These are phyloP conservation scores for Eleusine coracana DNA, from an alignment of 176 grass and related monocot species.

Conservation along the genomic window DNA sequence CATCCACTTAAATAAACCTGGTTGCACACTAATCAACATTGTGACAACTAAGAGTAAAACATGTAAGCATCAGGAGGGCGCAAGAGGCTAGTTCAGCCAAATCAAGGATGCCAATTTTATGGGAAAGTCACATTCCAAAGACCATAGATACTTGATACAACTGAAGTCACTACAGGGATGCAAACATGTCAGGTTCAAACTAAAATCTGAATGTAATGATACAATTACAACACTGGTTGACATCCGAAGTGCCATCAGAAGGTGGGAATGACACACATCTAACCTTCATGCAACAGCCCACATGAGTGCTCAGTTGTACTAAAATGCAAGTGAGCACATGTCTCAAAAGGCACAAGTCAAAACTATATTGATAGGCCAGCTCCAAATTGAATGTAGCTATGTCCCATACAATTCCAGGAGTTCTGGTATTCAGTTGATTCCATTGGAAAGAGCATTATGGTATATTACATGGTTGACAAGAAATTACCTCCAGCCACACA, in stretches of 20 bases:
- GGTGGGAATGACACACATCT: background rate
- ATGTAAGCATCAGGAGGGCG: background rate
- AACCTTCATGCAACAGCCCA: too few relatives aligned
- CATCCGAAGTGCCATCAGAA: background rate
- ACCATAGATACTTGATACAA: background rate
- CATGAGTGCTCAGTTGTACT: slow-evolving; percentile 7
- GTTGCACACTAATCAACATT: background rate
- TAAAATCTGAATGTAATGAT: slow-evolving; percentile 13
- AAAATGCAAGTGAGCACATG: too few relatives aligned
- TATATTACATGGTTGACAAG: slow-evolving; percentile 21
- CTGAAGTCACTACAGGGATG: background rate
- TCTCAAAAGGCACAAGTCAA: too few relatives aligned
- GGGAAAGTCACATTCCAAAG: slow-evolving; percentile 5
- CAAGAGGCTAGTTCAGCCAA: background rate
- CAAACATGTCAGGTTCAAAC: slow-evolving; percentile 12
- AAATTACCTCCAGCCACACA: slow-evolving; percentile 86
- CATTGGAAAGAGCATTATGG: background rate
- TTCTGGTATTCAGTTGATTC: background rate
- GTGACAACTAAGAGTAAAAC: background rate
- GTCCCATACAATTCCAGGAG: background rate
- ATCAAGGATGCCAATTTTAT: background rate
- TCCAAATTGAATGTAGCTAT: background rate
- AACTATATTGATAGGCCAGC: too few relatives aligned
- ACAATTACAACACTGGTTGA: background rate
- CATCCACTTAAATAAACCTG: background rate